phyloP scores from a whole-genome alignment of 1,284 basidiomycete species.

The Trametes polyzona region DNA sequence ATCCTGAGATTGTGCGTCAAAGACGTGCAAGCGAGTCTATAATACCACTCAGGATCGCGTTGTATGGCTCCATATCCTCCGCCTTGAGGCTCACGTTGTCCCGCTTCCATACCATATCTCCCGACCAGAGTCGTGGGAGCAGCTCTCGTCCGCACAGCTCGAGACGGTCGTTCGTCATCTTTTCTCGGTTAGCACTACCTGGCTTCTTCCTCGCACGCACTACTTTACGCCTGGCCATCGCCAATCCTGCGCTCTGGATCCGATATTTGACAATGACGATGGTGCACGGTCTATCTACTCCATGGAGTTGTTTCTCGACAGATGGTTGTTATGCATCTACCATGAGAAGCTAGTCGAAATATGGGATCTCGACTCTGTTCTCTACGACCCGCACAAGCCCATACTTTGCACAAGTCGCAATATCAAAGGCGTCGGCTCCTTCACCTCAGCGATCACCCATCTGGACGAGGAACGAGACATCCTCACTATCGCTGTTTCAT shows the following conservation, averaged over 20 bases:
- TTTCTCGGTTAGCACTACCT: slow-evolving; percentile 18
- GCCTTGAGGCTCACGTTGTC: slow-evolving; percentile 8
- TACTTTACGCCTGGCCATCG: slow-evolving; percentile 11
- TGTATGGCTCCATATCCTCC: slow-evolving; percentile 28
- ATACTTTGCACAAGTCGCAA: slow-evolving; percentile 17
- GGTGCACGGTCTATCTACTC: slow-evolving; percentile 26
- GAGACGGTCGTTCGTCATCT: slow-evolving; percentile 21
- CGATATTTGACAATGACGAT: slow-evolving; percentile 16
- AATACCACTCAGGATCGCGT: slow-evolving; percentile 23
- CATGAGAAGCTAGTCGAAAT: slow-evolving; percentile 32
- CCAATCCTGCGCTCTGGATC: slow-evolving; percentile 10
- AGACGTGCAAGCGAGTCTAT: slow-evolving; percentile 26
- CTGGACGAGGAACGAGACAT: slow-evolving; percentile 8
- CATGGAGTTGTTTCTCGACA: slow-evolving; percentile 29
- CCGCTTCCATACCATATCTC: slow-evolving; percentile 21
- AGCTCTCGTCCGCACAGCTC: slow-evolving; percentile 11
- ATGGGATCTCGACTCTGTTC: slow-evolving; percentile 32
- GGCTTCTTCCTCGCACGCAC: slow-evolving; percentile 22
- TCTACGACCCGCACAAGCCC: slow-evolving; percentile 7
- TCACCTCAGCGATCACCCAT: slow-evolving; percentile 20
- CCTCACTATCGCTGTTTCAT: slow-evolving; percentile 20
- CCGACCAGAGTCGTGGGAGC: not conserved
- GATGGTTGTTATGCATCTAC: slow-evolving; percentile 34
- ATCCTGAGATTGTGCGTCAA: not conserved
- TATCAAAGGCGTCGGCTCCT: slow-evolving; percentile 15